A percentile compares a stretch with the other conserved stretches of the same genome.
Conservation (phyloP, 2,329 filamentous ascomycete species). For the Monosporascus sp. region DNA sequence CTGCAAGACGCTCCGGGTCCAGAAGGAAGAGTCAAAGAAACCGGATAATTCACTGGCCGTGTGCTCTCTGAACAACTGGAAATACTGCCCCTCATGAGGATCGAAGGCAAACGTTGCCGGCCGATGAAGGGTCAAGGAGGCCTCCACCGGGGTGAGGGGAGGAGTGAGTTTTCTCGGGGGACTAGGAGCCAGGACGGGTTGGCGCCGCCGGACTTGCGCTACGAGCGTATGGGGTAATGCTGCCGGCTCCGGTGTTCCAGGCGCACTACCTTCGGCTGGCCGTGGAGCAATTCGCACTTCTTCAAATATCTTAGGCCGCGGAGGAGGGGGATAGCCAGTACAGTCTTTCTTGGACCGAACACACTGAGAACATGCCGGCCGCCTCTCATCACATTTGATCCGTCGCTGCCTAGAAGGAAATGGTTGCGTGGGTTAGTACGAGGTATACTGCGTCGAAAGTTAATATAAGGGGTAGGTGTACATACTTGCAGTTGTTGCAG, state of each 20-base stretch:
- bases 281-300: slow-evolving; percentile 32
- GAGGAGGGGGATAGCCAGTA: slow-evolving; percentile 56
- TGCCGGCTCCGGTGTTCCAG: not conserved
- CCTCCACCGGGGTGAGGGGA: slow-evolving; percentile 27
- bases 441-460: not conserved
- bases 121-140: slow-evolving; percentile 31
- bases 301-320: slow-evolving; percentile 39
- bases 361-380: slow-evolving; percentile 56
- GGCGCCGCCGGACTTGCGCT: slow-evolving; percentile 7
- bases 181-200: not conserved
- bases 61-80: slow-evolving; percentile 55
- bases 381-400: slow-evolving; percentile 62
- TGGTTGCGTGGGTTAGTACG: not conserved
- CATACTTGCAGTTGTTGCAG: slow-evolving; percentile 64
- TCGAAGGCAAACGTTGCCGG: slow-evolving; percentile 45
- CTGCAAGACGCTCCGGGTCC: slow-evolving; percentile 56
- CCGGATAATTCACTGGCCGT: slow-evolving; percentile 60
- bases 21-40: slow-evolving; percentile 62
- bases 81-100: slow-evolving; percentile 51
- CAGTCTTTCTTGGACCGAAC: slow-evolving; percentile 53
- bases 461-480: slow-evolving; percentile 14
- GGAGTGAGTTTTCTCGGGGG: slow-evolving; percentile 20
- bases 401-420: slow-evolving; percentile 43
- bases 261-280: slow-evolving; percentile 7
- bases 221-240: slow-evolving; percentile 3